Base-by-base conservation (phyloP, 805 yeast species). In the Metschnikowia cerradonensis region DNA sequence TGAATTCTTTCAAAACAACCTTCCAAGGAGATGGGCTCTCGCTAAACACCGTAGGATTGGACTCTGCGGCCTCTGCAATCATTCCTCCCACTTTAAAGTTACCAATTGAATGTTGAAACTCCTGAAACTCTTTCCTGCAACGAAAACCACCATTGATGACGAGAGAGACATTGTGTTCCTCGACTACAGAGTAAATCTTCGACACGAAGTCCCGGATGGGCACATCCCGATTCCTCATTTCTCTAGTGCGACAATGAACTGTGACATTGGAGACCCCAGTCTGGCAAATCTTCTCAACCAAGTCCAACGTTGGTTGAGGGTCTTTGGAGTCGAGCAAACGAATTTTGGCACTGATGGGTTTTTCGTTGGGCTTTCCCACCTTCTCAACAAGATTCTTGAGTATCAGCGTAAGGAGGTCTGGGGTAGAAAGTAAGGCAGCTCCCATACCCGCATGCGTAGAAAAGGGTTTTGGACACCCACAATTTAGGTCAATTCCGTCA, bases 391-490 rank as follows among this genome's bases (percentile, higher is more conserved):
- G 70, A 6, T 78, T 77, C 3, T 67, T 67, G 53, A 94, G 69
- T 31, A 94, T 94, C 14, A 77, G 76, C 56, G 85, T 86, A 15
- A 94, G 73, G 36, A 80, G 70, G 41, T 88, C 96, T 0, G 98
- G 97, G 0, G 91, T 88, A 32, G 77, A 73, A 49, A 94, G 72
- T 42, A 94, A 72, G 0, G 96, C 97, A 2, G 98, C 96, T 4
- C 99, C 99, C 98, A 94, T 94, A 0, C 99, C 99, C 0, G 95
- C 77, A 67, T 94, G 99, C 2, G 90, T 78, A 1, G 96, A 87
- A 62, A 94, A 94, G 58, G 90, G 97, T 65, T 92, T 94, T 3
- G 99, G 99, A 69, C 99, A 94, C 4, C 99, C 99, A 30, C 96
- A 90, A 66, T 94, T 94, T 51, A 94, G 77, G 65, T 94, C 99